Evolutionary conservation across 2,329 filamentous ascomycete species (phyloP), one percentile per base, ranked within the genome.

Genomic region (Curvularia spicifera): DNA sequence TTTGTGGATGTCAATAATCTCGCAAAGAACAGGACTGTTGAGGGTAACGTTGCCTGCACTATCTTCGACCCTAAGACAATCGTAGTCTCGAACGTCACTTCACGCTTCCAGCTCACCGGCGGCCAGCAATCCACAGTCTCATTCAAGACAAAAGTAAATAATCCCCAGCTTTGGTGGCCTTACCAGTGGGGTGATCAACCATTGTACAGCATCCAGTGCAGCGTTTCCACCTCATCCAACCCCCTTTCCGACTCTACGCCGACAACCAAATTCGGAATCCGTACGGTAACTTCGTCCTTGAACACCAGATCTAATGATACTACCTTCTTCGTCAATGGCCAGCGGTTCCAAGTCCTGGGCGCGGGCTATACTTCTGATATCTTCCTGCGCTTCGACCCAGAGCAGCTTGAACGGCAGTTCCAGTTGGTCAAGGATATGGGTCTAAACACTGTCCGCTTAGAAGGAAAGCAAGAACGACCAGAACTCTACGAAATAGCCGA

Each of bases 391-490:
- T 89, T 84, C 75, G 80, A 85, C 56, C 50, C 69, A 1, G 58
- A 76, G 1, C 81, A 82, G 26, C 80, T 87, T 31, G 74, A 73
- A 13, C 68, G 74, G 0, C 82, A 87, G 42, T 83, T 83, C 20
- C 73, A 79, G 57, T 82, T 87, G 64, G 78, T 84, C 57, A 77
- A 88, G 0, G 84, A 87, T 63, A 82, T 89, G 72, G 86, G 86
- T 2, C 77, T 87, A 47, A 89, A 89, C 69, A 87, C 86, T 0
- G 77, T 89, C 22, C 83, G 87, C 2, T 79, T 89, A 0, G 87
- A 89, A 67, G 87, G 87, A 2, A 88, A 88, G 60, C 83, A 86
- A 68, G 87, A 89, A 64, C 86, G 89, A 7, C 83, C 85, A 0
- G 81, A 84, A 60, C 73, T 89, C 0, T 89, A 88, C 65, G 78